Percentiles rank a stretch among this genome's conserved stretches.
phyloP scores from a whole-genome alignment of 129 eudicot genomes.

The Chrysanthemum seticuspe region DNA sequence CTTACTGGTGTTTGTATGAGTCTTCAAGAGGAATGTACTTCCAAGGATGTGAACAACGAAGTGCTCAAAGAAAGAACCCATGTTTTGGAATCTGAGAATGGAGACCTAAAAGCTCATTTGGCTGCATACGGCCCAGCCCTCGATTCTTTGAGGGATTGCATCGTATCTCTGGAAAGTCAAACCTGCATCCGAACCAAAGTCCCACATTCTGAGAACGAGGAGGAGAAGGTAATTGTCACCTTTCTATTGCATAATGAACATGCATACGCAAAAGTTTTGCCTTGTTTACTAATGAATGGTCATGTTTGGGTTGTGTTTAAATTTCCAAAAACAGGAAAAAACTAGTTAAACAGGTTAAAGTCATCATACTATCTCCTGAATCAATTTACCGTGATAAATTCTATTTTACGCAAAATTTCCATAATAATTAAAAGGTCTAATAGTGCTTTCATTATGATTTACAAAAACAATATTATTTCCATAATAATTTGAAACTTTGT shows the following conservation, averaged over 20 bases:
- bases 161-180: slow-evolving; percentile 65
- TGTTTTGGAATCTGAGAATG: slow-evolving; percentile 60
- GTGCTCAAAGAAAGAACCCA: slow-evolving; percentile 39
- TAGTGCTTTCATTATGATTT: not conserved
- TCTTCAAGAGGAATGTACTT: slow-evolving; percentile 42
- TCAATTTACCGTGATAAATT: too few species aligned
- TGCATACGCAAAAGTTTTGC: not conserved
- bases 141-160: slow-evolving; percentile 51
- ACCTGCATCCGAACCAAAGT: slow-evolving; percentile 36
- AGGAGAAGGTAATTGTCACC: slow-evolving; percentile 45
- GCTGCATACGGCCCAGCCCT: slow-evolving; percentile 56
- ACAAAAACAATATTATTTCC: not conserved
- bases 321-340: too few species aligned
- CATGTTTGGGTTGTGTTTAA: too few species aligned
- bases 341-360: not conserved
- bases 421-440: too few species aligned
- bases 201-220: slow-evolving; percentile 36
- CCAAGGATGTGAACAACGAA: slow-evolving; percentile 31
- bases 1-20: slow-evolving; percentile 47
- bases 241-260: not conserved
- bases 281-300: too few species aligned
- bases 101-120: slow-evolving; percentile 52
- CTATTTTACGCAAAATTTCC: too few species aligned
- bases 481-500: not conserved
- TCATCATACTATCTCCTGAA: not conserved